These are phyloP conservation scores for Tranzscheliella williamsii DNA, from an alignment of 1,284 basidiomycete species.

Conservation along the genomic window DNA sequence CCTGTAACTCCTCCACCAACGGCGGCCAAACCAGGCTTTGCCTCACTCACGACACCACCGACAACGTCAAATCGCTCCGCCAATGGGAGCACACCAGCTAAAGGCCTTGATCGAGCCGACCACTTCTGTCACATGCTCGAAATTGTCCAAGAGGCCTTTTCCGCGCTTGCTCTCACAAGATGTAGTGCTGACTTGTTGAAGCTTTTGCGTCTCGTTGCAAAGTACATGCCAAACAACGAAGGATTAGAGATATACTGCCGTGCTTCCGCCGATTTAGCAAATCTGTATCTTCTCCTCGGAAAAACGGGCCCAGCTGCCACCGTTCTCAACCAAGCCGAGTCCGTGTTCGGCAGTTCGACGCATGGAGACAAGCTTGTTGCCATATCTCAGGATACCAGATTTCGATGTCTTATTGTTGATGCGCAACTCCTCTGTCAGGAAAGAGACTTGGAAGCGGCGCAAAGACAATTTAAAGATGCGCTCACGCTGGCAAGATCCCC, in stretches of 20 bases:
- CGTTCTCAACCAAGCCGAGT: slow-evolving; percentile 5
- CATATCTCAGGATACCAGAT: slow-evolving; percentile 22
- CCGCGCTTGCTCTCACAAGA: slow-evolving; percentile 25
- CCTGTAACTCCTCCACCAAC: slow-evolving; percentile 15
- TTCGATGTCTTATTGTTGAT: slow-evolving; percentile 28
- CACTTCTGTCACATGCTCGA: slow-evolving; percentile 29
- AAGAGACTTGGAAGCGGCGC: slow-evolving; percentile 12
- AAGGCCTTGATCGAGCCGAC: slow-evolving; percentile 12
- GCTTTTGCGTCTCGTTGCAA: slow-evolving; percentile 6
- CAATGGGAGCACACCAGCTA: neutral
- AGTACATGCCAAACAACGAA: neutral
- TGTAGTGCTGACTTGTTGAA: slow-evolving; percentile 37
- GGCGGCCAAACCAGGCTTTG: slow-evolving; percentile 9
- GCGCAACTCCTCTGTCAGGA: slow-evolving; percentile 14
- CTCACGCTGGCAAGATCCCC: slow-evolving; percentile 16
- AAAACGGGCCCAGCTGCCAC: slow-evolving; percentile 17
- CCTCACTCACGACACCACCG: neutral
- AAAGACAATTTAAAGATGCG: slow-evolving; percentile 18
- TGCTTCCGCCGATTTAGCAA: slow-evolving; percentile 17
- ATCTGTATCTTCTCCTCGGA: slow-evolving; percentile 25
- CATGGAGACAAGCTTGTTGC: slow-evolving; percentile 1
- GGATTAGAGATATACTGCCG: slow-evolving; percentile 19
- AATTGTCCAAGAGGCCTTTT: slow-evolving; percentile 27
- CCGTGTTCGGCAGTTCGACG: neutral
- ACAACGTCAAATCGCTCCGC: neutral